Conservation (phyloP, 148 eudicot genomes). For the Chenopodium album region DNA sequence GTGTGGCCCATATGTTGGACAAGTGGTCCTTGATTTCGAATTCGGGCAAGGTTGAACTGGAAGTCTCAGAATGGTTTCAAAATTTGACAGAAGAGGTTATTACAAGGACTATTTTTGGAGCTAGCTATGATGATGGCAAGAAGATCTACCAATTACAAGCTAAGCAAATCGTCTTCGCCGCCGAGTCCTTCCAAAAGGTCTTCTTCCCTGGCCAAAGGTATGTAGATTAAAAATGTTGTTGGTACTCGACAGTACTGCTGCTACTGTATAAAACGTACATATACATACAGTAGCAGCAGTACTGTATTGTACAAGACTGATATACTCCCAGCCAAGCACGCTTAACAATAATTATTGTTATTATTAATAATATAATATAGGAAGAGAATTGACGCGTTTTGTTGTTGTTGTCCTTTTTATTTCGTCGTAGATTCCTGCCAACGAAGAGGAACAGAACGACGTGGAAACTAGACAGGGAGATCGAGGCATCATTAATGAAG, state of each 20-base stretch:
- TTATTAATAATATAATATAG: background rate
- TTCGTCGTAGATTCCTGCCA: slow-evolving; percentile 43
- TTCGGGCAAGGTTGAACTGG: slow-evolving; percentile 53
- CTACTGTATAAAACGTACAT: background rate
- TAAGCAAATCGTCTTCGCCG: slow-evolving; percentile 44
- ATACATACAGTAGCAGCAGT: background rate
- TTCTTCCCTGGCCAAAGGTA: slow-evolving; percentile 60
- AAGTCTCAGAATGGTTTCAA: slow-evolving; percentile 60
- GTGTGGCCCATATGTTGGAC: slow-evolving; percentile 54
- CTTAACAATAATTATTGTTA: background rate
- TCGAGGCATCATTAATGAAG: slow-evolving; percentile 35
- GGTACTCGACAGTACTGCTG: background rate
- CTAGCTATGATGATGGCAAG: slow-evolving; percentile 60
- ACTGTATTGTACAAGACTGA: background rate
- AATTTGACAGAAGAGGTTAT: slow-evolving; percentile 53
- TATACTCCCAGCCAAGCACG: slow-evolving; percentile 14
- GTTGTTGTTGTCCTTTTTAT: background rate
- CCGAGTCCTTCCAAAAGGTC: slow-evolving; percentile 56
- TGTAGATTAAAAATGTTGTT: too few species aligned
- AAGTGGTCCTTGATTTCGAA: slow-evolving; percentile 47
- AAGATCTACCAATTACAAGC: slow-evolving; percentile 54
- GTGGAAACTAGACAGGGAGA: slow-evolving; percentile 52
- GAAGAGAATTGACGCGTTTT: slow-evolving; percentile 4
- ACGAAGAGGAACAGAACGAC: slow-evolving; percentile 52
- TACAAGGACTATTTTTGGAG: slow-evolving; percentile 51